Evolutionary conservation across 352 stramenopile genomes (phyloP).

Genomic region (Pythium grandisporangium): DNA sequence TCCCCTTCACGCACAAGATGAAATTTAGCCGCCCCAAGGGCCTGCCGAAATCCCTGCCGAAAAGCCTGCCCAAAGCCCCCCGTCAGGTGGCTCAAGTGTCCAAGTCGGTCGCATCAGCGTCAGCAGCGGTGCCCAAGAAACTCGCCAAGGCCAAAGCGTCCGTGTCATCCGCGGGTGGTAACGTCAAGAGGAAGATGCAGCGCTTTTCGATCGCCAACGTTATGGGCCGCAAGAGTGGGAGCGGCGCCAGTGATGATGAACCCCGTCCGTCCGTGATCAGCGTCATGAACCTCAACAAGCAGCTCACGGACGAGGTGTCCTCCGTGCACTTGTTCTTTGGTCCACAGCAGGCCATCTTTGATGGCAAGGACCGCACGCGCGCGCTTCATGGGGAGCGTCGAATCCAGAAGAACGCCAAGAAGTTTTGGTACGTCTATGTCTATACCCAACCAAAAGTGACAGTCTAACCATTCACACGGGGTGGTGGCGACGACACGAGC

Average conservation of each 20-base stretch:
- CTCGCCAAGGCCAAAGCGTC: slow-evolving; percentile 1
- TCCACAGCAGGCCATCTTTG: slow-evolving; percentile 57
- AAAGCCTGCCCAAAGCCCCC: neutral
- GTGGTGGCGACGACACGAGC: no score
- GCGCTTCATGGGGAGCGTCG: slow-evolving; percentile 83
- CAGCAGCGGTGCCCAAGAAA: neutral
- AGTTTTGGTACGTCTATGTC: slow-evolving; percentile 39
- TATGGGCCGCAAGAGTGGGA: slow-evolving; percentile 41
- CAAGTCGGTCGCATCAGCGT: neutral
- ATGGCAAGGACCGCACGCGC: slow-evolving; percentile 61
- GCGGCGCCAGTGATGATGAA: slow-evolving; percentile 31
- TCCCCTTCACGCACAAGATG: no score
- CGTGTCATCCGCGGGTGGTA: neutral
- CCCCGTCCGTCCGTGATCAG: slow-evolving; percentile 61
- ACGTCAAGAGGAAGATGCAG: slow-evolving; percentile 31
- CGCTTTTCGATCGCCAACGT: slow-evolving; percentile 75
- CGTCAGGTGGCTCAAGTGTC: neutral
- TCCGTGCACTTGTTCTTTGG: slow-evolving; percentile 81
- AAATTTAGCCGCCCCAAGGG: slow-evolving; percentile 6
- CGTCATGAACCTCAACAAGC: slow-evolving; percentile 55
- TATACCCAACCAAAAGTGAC: neutral
- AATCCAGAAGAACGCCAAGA: slow-evolving; percentile 77
- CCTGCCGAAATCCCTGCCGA: no score
- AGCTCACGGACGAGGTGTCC: slow-evolving; percentile 51
- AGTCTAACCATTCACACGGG: no score